Evolutionary conservation across 305 asterid genomes (phyloP), one percentile per base, ranked within the genome.

Genomic region (Petunia hybrid): DNA sequence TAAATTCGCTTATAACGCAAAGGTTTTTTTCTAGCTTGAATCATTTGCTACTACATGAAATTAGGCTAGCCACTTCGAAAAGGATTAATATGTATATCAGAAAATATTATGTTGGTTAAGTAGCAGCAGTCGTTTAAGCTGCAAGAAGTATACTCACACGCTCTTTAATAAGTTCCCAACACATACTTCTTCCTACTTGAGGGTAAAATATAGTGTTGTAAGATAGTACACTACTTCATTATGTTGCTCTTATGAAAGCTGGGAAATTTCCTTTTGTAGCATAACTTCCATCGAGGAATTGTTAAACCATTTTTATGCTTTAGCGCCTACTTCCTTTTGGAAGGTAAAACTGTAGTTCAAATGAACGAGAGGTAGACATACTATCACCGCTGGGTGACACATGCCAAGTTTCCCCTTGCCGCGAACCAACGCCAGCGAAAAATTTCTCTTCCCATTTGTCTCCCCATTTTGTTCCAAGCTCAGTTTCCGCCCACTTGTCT

Each of bases 391-490:
- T 79, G 12, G 98, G 97, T 42, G 96, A 88, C 82, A 90, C 95
- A 74, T 94, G 99, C 99, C 99, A 97, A 3, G 99, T 97, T 89
- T 97, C 99, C 59, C 99, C 99, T 87, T 94, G 99, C 45, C 99
- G 93, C 1, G 98, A 92, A 82, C 99, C 99, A 80, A 97, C 93
- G 83, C 97, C 97, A 80, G 94, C 87, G 71, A 93, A 94, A 83
- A 97, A 97, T 82, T 87, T 97, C 39, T 97, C 99, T 88, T 97
- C 99, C 99, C 99, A 97, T 84, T 97, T 97, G 87, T 97, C 99
- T 83, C 99, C 99, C 99, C 99, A 97, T 87, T 95, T 97, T 38
- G 99, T 97, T 86, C 97, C 99, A 31, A 94, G 89, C 85, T 90
- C 98, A 4, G 99, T 97, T 91, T 97, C 99, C 39, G 99, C 99